A percentile compares a stretch with the other conserved stretches of the same genome.
Evolutionary conservation across 257 asterid species (phyloP).

Genomic region (Oldenlandia corymbosa): DNA sequence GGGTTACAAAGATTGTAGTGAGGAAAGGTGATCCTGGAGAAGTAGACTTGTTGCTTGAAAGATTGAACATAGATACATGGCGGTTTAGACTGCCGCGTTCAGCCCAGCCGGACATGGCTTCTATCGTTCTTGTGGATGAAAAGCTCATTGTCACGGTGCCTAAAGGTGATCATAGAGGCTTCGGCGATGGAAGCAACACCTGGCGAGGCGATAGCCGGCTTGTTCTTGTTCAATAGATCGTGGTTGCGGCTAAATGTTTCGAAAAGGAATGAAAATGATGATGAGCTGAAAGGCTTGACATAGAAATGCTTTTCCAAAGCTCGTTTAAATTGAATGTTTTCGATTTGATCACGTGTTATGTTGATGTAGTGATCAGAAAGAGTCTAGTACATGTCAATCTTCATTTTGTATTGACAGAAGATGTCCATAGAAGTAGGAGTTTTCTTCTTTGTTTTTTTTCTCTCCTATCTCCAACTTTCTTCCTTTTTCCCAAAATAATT

Average conservation of each 20-base stretch:
- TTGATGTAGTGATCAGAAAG: not conserved
- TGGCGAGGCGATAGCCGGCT: conserved; percentile 33
- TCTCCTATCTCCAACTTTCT: too few species aligned
- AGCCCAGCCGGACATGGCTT: conserved; percentile 44
- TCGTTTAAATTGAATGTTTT: not conserved
- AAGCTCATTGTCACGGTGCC: conserved; percentile 59
- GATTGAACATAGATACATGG: conserved; percentile 56
- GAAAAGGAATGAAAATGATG: not conserved
- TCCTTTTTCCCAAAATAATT: too few species aligned
- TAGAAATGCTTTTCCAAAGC: not conserved
- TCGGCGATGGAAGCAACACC: conserved; percentile 21
- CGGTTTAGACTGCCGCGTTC: conserved; percentile 50
- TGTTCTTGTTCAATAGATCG: conserved; percentile 39
- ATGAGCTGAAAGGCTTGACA: not conserved
- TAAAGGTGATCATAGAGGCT: conserved; percentile 25
- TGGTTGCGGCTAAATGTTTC: not conserved
- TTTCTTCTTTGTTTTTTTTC: too few species aligned
- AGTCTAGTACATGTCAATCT: not conserved
- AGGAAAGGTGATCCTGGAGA: conserved; percentile 22
- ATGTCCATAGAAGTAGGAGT: not conserved
- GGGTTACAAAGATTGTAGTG: conserved; percentile 59
- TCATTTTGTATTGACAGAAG: not conserved
- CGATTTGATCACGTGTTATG: not conserved
- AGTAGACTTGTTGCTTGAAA: conserved; percentile 35
- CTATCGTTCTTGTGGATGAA: conserved; percentile 36